Evolutionary conservation across 192 early-diverging fungal species (phyloP).

Genomic region (Oehlia diaphana): DNA sequence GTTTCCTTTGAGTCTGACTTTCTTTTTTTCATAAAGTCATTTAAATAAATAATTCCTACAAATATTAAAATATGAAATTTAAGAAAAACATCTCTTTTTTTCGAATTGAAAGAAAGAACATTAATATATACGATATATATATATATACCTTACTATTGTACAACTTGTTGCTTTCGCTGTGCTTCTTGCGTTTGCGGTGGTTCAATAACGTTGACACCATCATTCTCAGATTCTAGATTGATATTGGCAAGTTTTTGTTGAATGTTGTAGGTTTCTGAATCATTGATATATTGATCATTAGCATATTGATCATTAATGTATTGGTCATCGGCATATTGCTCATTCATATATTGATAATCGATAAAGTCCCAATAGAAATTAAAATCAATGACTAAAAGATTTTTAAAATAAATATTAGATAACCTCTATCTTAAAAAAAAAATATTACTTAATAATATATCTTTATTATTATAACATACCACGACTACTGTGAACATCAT

Average conservation of each 20-base stretch:
- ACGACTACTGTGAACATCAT: constrained; percentile 35
- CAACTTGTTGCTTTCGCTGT: constrained; percentile 6
- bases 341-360: neutral
- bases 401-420: neutral
- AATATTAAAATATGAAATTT: too few species aligned
- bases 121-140: too few species aligned
- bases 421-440: neutral
- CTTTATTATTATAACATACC: constrained; percentile 1
- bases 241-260: neutral
- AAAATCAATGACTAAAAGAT: neutral
- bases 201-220: neutral
- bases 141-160: neutral
- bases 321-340: neutral
- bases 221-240: neutral
- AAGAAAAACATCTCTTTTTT: too few species aligned
- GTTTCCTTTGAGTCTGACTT: too few species aligned
- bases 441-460: neutral
- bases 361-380: neutral
- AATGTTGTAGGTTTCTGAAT: neutral
- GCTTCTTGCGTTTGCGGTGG: neutral
- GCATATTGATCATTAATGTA: too few species aligned
- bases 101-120: neutral
- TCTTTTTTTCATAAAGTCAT: too few species aligned
- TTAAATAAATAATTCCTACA: too few species aligned
- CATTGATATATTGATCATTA: neutral